phyloP scores from a whole-genome alignment of 139 green algal genomes.

The Chlorella vulgaris region DNA sequence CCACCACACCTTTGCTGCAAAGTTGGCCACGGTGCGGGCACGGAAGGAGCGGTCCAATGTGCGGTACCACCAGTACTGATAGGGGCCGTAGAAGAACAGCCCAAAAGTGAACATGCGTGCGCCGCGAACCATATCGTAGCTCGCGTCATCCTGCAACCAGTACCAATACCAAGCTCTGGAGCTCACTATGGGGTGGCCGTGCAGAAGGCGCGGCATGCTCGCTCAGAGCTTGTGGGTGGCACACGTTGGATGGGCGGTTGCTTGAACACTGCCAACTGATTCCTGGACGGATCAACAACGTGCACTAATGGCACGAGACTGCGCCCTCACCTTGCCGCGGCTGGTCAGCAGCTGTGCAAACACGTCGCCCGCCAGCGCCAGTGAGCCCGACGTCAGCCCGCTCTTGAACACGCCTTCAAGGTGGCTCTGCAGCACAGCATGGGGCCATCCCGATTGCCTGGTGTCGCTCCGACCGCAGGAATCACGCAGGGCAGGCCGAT shows the following conservation, averaged over 20 bases:
- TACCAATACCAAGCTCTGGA: too few relatives aligned
- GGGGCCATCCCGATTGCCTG: too few relatives aligned
- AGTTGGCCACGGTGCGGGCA: constrained; percentile 56
- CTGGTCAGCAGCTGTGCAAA: constrained; percentile 63
- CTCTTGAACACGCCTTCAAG: constrained; percentile 55
- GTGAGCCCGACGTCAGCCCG: constrained; percentile 64
- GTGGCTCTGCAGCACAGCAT: background rate
- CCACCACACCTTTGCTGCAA: constrained; percentile 82
- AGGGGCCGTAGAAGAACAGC: constrained; percentile 77
- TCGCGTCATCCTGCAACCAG: background rate
- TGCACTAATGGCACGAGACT: too few relatives aligned
- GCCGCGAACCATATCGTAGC: constrained; percentile 58
- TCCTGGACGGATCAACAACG: too few relatives aligned
- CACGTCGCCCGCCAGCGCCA: constrained; percentile 70
- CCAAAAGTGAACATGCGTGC: constrained; percentile 82
- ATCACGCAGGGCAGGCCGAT: background rate
- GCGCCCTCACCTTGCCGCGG: constrained; percentile 11
- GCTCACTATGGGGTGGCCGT: background rate
- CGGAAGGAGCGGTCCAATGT: constrained; percentile 56
- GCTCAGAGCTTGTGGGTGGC: background rate
- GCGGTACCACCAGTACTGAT: constrained; percentile 73
- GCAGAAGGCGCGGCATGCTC: background rate
- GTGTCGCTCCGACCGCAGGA: too few relatives aligned
- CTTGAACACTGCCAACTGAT: too few relatives aligned
- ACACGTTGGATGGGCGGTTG: too few relatives aligned